These are phyloP conservation scores for Stenogyne calaminthoides DNA, from an alignment of 305 asterid species.

Conservation along the genomic window DNA sequence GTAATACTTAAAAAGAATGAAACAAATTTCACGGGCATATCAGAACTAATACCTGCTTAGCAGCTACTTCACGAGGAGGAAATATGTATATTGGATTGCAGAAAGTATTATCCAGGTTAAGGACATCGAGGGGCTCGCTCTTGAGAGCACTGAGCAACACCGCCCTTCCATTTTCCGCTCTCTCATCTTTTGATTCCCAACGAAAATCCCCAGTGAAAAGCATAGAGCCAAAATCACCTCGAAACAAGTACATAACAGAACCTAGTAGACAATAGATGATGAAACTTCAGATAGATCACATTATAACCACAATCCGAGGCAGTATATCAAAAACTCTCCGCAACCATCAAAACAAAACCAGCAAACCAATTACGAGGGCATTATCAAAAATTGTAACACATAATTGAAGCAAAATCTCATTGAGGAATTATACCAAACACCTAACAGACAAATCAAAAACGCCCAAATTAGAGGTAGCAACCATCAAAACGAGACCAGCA, in stretches of 20 bases:
- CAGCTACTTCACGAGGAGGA: slow-evolving; percentile 81
- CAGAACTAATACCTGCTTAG: slow-evolving; percentile 53
- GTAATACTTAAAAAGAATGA: background rate
- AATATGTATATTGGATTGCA: slow-evolving; percentile 71
- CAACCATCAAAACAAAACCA: background rate
- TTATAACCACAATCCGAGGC: slow-evolving; percentile 6
- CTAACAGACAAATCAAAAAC: slow-evolving; percentile 3
- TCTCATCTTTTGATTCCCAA: slow-evolving; percentile 57
- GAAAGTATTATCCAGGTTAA: slow-evolving; percentile 76
- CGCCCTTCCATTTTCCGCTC: slow-evolving; percentile 49
- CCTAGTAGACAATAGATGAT: slow-evolving; percentile 42
- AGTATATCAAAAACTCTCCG: background rate
- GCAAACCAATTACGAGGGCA: background rate
- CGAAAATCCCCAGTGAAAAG: slow-evolving; percentile 91
- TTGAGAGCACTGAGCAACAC: slow-evolving; percentile 73
- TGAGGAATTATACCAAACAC: slow-evolving; percentile 38
- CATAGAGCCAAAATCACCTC: slow-evolving; percentile 79
- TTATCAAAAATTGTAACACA: background rate
- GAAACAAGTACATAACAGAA: slow-evolving; percentile 86
- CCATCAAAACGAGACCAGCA: too few relatives aligned
- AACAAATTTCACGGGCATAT: slow-evolving; percentile 12
- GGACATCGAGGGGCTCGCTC: slow-evolving; percentile 46
- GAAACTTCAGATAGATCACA: background rate
- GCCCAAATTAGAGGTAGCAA: background rate
- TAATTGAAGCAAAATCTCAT: slow-evolving; percentile 25